Evolutionary conservation across 2,329 filamentous ascomycete species (phyloP).

Genomic region (Ramularia endophylla): DNA sequence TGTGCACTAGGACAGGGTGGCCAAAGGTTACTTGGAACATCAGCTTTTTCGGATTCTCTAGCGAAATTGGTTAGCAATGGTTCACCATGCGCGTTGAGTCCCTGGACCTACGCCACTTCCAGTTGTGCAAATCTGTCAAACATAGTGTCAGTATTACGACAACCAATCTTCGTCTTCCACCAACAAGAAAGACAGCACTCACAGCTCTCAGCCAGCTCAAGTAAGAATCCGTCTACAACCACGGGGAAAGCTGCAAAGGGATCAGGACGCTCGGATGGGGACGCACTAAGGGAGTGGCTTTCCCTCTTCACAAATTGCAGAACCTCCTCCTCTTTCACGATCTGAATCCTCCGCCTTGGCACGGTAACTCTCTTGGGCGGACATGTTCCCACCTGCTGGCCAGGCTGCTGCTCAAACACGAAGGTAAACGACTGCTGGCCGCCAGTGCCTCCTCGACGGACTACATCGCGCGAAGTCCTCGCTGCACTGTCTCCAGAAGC

Average conservation of each 20-base stretch:
- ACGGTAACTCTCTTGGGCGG: neutral
- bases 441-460: neutral
- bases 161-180: too few relatives aligned
- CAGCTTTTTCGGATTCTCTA: slow-evolving; percentile 3
- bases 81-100: neutral
- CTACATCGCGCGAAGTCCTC: neutral
- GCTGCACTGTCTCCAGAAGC: neutral
- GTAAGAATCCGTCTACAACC: slow-evolving; percentile 6
- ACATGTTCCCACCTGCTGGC: slow-evolving; percentile 8
- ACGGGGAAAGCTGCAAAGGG: slow-evolving; percentile 16
- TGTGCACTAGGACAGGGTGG: slow-evolving; percentile 10
- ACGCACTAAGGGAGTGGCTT: slow-evolving; percentile 11
- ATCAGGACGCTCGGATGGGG: slow-evolving; percentile 9
- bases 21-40: slow-evolving; percentile 11
- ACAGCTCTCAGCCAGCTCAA: slow-evolving; percentile 12
- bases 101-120: slow-evolving; percentile 4
- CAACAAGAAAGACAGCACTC: neutral
- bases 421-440: slow-evolving; percentile 4
- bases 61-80: neutral
- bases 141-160: neutral
- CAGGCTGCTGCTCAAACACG: slow-evolving; percentile 12
- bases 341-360: neutral
- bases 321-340: neutral
- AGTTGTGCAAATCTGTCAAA: neutral
- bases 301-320: slow-evolving; percentile 10